Evolutionary conservation across 176 grass and related monocot genomes (phyloP), one percentile per base, ranked within the genome.

Genomic region (Cenchrus purpureus): DNA sequence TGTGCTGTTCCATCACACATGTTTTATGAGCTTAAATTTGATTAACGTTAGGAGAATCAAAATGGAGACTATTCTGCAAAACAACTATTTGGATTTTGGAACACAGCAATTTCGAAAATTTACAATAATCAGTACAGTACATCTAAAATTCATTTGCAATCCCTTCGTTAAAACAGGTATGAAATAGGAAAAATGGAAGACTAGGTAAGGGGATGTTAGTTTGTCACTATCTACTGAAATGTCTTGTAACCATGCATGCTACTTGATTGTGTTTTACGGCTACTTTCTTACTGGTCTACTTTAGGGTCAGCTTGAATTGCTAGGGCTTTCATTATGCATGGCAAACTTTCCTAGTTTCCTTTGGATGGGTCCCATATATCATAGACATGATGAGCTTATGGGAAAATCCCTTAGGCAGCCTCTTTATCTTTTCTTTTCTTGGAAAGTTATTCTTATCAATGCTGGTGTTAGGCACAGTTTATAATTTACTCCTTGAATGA

Each of bases 221-320:
- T 20, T 73, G n/a, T 44, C 69, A 80, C 40, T 76, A 42, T 42
- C 8, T 44, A 71, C 66, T 53, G 32, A 45, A 64, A 85, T 73
- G 20, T 61, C 20, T 45, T 71, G 29, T 65, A 56, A 55, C 15
- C 46, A 25, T 83, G 16, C 59, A 64, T 83, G 56, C 62, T 81
- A 58, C 28, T 49, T 55, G 49, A 54, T 64, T 78, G 11, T 34
- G n/a, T 53, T 87, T 83, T 70, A 78, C 10, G 7, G 12, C 53
- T 49, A 28, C 40, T 65, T 51, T 42, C 6, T 70, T 77, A 10
- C 45, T 61, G 1, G 65, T 70, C 20, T 55, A 37, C 42, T 72
- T 14, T 65, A 70, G 57, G n/a, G 15, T 79, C 51, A 17, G 79
- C 68, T 79, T 79, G 40, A 88, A 43, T 40, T 79, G 46, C 6